Base-by-base conservation (phyloP, 768 basidiomycete genomes). In the Boletus pseudo-olivaceus region DNA sequence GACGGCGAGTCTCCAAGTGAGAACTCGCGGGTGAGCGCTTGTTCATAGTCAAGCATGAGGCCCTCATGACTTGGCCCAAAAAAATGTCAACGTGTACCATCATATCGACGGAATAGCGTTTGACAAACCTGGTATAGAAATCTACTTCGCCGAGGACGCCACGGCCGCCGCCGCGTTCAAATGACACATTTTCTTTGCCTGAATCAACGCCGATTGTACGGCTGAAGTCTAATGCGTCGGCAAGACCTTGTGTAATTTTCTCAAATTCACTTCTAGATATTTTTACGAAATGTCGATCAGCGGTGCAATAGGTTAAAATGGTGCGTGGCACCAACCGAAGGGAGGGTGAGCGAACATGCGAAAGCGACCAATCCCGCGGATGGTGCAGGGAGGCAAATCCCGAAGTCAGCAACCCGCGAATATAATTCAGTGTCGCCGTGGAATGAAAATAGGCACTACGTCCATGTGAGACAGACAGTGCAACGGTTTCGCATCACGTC, bases 401-500 rank as follows among this genome's bases (percentile, higher is more conserved):
- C 14, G 93, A 96, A 1, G 87, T 84, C 7, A 99, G 82, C 35
- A 98, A 80, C 3, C 85, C 82, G 17, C 97, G 88, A 53, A 98
- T 79, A 72, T 95, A 86, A 74, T 99, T 99, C 39, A 98, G 78
- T 0, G 97, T 98, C 8, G 94, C 81, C 0, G 93, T 81, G 0
- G 96, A 98, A 73, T 98, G 88, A 75, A 98, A 98, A 78, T 98
- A 98, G 2, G 96, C 94, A 57, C 91, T 94, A 59, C 23, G 20
- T 23, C 27, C 14, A 7, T 30, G 53, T 65, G 50, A 62, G 63
- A 55, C 14, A 45, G 42, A 19, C 0, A 38, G 19, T 1, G 34
- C 5, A 26, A 33, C 8, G 1, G 14, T 6, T 43, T 41, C 10
- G 49, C 35, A 17, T 49, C 29, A 49, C 40, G 47, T 61, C 67